Percentiles rank a stretch among this genome's conserved stretches.
Conservation (phyloP, 352 stramenopile species). For the Peronospora farinosa region DNA sequence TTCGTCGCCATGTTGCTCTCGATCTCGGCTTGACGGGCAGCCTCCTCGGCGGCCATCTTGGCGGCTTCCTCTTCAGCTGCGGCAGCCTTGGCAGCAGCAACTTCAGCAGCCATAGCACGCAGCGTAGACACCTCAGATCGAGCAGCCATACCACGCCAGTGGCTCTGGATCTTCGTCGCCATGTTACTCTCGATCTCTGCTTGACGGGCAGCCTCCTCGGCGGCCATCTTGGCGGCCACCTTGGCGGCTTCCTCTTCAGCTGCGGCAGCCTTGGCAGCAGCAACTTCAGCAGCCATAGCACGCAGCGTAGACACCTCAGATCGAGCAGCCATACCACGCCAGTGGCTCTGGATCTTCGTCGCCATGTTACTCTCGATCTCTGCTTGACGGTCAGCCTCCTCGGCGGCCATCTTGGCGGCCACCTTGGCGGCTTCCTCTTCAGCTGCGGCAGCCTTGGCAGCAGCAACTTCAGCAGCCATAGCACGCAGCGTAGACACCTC, state of each 20-base stretch:
- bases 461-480: neutral
- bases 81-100: no score
- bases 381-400: neutral
- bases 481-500: neutral
- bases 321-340: slow-evolving; percentile 8
- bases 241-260: neutral
- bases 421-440: neutral
- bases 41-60: neutral
- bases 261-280: slow-evolving; percentile 1
- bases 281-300: slow-evolving; percentile 1
- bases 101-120: no score
- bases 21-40: slow-evolving; percentile 4
- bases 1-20: slow-evolving; percentile 2
- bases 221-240: neutral
- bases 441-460: neutral
- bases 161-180: no score
- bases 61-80: no score
- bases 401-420: neutral
- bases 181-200: slow-evolving; percentile 5
- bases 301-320: slow-evolving; percentile 6
- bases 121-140: no score
- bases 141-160: no score
- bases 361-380: neutral
- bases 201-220: slow-evolving; percentile 8
- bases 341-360: neutral